These are phyloP conservation scores for Asterella californica DNA, from an alignment of 225 moss, liverwort and hornwort species.

Conservation along the genomic window DNA sequence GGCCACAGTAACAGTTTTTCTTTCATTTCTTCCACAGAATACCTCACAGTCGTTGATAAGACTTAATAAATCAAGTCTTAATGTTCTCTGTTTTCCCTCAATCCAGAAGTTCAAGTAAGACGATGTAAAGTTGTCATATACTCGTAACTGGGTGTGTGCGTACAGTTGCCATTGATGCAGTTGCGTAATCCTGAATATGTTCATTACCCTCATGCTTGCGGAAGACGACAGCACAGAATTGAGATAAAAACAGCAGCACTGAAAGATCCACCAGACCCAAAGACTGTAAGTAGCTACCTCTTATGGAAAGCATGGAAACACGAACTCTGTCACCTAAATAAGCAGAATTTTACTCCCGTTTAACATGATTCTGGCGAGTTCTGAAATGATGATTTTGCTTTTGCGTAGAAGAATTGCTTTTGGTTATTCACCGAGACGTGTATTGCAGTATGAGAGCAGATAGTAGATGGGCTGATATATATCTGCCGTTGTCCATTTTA, in stretches of 20 bases:
- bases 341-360: too few species aligned
- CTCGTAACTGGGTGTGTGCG: background rate
- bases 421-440: background rate
- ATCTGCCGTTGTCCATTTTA: background rate
- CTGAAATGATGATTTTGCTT: background rate
- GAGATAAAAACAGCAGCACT: slow-evolving; percentile 28
- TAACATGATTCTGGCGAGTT: background rate
- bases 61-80: background rate
- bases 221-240: slow-evolving; percentile 31
- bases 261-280: slow-evolving; percentile 35
- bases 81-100: background rate
- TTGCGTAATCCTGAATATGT: slow-evolving; percentile 36
- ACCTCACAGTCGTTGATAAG: background rate
- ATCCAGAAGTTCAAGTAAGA: background rate
- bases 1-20: background rate
- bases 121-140: background rate
- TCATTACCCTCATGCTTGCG: slow-evolving; percentile 40
- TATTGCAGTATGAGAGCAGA: background rate
- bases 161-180: slow-evolving; percentile 37
- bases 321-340: too few species aligned
- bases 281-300: slow-evolving; percentile 21
- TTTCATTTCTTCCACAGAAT: background rate
- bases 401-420: background rate
- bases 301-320: background rate
- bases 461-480: background rate